Evolutionary conservation across 2,329 filamentous ascomycete species (phyloP).

Genomic region (Nemania sp.): DNA sequence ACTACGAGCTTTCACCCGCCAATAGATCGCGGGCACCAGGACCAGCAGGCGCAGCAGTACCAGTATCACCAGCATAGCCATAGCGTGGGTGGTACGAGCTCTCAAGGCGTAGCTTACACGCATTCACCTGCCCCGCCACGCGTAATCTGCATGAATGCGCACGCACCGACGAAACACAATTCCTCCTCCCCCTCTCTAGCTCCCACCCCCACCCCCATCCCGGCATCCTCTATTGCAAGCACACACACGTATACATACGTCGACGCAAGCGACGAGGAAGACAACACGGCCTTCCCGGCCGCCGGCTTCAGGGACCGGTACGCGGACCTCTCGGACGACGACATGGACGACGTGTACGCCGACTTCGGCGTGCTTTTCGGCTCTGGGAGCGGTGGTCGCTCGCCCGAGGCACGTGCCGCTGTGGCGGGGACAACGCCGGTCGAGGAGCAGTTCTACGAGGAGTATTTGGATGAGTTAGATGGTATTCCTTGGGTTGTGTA

Average conservation of each 20-base stretch:
- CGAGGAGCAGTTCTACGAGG: conserved; percentile 52
- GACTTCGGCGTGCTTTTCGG: conserved; percentile 58
- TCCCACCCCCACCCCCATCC: no score
- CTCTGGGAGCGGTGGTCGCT: conserved; percentile 29
- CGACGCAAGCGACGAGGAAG: conserved; percentile 46
- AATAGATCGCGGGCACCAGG: not conserved
- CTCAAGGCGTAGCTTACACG: not conserved
- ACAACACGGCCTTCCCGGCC: conserved; percentile 51
- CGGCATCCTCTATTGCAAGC: no score
- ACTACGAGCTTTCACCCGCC: conserved; percentile 28
- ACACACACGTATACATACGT: not conserved
- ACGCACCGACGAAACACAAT: not conserved
- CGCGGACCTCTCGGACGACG: conserved; percentile 45
- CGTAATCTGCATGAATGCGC: not conserved
- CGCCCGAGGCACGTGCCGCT: conserved; percentile 31
- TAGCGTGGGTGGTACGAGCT: not conserved
- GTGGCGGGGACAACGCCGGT: conserved; percentile 33
- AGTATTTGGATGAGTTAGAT: conserved; percentile 59
- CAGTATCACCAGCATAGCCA: not conserved
- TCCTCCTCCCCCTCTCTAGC: no score
- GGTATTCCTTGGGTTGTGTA: conserved; percentile 53
- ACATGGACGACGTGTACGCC: conserved; percentile 56
- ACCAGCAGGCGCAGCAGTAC: not conserved
- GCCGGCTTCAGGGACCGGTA: conserved; percentile 51
- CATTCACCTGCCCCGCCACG: not conserved